phyloP scores from a whole-genome alignment of 305 asterid genomes.

The Plantago coronopus region DNA sequence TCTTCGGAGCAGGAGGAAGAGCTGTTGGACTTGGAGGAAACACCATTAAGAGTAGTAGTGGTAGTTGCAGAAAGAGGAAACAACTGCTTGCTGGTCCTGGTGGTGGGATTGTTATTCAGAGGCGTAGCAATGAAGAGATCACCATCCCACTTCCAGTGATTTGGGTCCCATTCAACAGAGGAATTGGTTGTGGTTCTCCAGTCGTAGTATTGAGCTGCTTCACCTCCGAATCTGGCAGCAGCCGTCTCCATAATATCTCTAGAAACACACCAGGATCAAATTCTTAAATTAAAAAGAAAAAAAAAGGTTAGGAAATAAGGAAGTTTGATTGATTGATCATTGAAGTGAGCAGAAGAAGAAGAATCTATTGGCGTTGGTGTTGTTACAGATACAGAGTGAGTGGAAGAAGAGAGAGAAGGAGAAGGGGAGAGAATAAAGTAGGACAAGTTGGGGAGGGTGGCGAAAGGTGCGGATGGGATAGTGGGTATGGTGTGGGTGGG shows the following conservation, averaged over 20 bases:
- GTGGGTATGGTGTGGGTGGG: conserved; percentile 24
- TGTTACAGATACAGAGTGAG: conserved; percentile 3
- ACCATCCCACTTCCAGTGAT: conserved; percentile 75
- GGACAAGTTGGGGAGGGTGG: conserved; percentile 30
- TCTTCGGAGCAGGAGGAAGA: conserved; percentile 62
- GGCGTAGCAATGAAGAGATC: conserved; percentile 69
- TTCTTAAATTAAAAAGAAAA: too few species aligned
- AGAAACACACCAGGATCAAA: too few species aligned
- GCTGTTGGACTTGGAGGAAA: conserved; percentile 36
- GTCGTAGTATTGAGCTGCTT: conserved; percentile 1
- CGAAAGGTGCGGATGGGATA: conserved; percentile 38
- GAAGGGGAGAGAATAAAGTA: too few species aligned
- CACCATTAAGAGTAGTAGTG: conserved; percentile 6
- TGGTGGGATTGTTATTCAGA: conserved; percentile 23
- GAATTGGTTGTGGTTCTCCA: not conserved
- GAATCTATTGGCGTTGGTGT: not conserved
- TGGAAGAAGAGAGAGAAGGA: conserved; percentile 23
- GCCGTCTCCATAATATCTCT: not conserved
- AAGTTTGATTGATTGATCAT: too few species aligned
- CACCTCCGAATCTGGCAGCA: not conserved
- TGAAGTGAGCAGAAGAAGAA: not conserved
- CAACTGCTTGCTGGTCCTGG: conserved; percentile 33
- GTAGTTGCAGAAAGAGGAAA: conserved; percentile 35
- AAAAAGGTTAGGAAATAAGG: too few species aligned
- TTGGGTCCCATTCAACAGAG: conserved; percentile 63